Percentiles rank a stretch among this genome's conserved stretches.
phyloP scores from a whole-genome alignment of 148 eudicot genomes.

The Dysphania ambrosioides region DNA sequence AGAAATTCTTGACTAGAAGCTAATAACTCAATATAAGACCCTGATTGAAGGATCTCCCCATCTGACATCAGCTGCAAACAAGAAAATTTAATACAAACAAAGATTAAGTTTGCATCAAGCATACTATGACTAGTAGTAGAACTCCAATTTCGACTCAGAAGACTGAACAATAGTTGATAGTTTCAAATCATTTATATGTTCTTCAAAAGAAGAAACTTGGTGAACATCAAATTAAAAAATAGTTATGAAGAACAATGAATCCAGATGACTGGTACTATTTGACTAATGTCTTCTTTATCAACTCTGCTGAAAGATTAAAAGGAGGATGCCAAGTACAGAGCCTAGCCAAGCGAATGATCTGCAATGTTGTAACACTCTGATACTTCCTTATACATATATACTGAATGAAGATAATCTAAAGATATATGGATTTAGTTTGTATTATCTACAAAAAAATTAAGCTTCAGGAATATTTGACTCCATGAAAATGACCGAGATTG shows the following conservation, averaged over 20 bases:
- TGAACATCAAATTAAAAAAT: not conserved
- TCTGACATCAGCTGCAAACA: slow-evolving; percentile 73
- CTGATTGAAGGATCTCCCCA: slow-evolving; percentile 66
- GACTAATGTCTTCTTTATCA: not conserved
- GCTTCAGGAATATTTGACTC: not conserved
- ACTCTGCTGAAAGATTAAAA: not conserved
- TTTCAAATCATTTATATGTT: not conserved
- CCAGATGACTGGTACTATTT: not conserved
- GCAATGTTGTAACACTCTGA: not conserved
- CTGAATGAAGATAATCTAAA: not conserved
- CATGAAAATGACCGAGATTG: not conserved
- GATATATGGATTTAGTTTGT: not conserved
- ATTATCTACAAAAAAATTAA: not conserved
- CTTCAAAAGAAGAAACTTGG: not conserved
- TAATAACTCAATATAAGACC: slow-evolving; percentile 55
- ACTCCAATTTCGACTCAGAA: not conserved
- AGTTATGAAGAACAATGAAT: not conserved
- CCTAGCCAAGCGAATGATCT: too few relatives aligned
- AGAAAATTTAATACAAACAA: not conserved
- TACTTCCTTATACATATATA: not conserved
- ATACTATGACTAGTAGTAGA: not conserved
- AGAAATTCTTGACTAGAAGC: slow-evolving; percentile 63
- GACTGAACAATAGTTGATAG: not conserved
- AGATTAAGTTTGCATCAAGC: not conserved
- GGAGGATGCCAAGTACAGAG: not conserved